Evolutionary conservation across 106 monocot genomes (phyloP).

Genomic region (Platanthera guangdongensis): DNA sequence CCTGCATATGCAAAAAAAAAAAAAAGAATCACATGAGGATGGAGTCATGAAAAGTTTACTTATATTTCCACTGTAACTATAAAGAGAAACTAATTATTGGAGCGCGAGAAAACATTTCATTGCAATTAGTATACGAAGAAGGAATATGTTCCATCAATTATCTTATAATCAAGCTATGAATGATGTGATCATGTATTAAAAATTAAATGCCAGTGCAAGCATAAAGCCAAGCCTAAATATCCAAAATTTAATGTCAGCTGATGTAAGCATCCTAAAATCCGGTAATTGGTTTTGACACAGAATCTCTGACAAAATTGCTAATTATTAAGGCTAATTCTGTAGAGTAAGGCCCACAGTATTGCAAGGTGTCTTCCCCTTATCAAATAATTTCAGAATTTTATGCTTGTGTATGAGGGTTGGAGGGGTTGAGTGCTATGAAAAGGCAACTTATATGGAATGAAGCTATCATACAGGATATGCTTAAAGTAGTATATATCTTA

Average conservation of each 20-base stretch:
- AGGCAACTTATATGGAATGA: background rate
- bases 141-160: background rate
- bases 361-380: background rate
- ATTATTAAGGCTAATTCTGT: background rate
- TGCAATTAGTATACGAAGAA: too few relatives aligned
- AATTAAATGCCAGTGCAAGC: background rate
- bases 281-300: background rate
- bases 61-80: background rate
- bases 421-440: background rate
- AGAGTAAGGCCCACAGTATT: background rate
- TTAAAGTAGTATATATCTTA: background rate
- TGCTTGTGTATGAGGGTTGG: too few relatives aligned
- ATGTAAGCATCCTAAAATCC: background rate
- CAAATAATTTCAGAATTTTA: background rate
- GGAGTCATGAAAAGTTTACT: slow-evolving; percentile 1
- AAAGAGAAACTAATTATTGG: background rate
- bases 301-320: background rate
- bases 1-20: slow-evolving; percentile 39
- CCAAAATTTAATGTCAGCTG: background rate
- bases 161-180: background rate
- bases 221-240: background rate
- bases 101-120: too few relatives aligned
- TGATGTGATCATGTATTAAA: background rate
- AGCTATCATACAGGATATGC: background rate
- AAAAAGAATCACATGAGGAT: background rate